Evolutionary conservation across 2,329 filamentous ascomycete species (phyloP).

Genomic region (Knoxdaviesia proteae): DNA sequence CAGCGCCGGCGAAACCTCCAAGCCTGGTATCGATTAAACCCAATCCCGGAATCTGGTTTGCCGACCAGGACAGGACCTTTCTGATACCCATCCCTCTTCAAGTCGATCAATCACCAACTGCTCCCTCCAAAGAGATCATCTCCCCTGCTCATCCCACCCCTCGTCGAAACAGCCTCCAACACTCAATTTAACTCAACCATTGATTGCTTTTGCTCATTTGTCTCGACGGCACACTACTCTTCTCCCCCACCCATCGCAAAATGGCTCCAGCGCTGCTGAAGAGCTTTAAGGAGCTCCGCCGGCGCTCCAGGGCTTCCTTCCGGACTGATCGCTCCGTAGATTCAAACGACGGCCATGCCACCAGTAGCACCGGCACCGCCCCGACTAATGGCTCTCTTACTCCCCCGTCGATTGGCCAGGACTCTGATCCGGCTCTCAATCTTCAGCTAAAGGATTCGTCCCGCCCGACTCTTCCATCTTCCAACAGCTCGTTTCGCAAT

Average conservation of each 20-base stretch:
- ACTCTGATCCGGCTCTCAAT: conserved; percentile 43
- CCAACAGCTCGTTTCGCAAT: conserved; percentile 24
- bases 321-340: conserved; percentile 42
- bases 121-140: too few species aligned
- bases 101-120: too few species aligned
- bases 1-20: too few species aligned
- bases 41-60: too few species aligned
- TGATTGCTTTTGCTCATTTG: too few species aligned
- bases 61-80: too few species aligned
- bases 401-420: conserved; percentile 49
- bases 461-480: conserved; percentile 9
- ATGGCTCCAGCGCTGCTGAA: conserved; percentile 45
- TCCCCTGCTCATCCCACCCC: background rate
- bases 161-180: background rate
- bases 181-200: too few species aligned
- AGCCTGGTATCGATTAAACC: too few species aligned
- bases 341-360: conserved; percentile 30
- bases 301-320: conserved; percentile 57
- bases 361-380: conserved; percentile 33
- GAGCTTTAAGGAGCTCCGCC: conserved; percentile 47
- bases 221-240: too few species aligned
- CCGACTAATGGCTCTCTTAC: conserved; percentile 51
- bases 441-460: conserved; percentile 32
- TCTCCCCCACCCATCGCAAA: background rate
- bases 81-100: too few species aligned